Base-by-base conservation (phyloP, 2,329 filamentous ascomycete genomes). In the Corniculantispora saksenae region DNA sequence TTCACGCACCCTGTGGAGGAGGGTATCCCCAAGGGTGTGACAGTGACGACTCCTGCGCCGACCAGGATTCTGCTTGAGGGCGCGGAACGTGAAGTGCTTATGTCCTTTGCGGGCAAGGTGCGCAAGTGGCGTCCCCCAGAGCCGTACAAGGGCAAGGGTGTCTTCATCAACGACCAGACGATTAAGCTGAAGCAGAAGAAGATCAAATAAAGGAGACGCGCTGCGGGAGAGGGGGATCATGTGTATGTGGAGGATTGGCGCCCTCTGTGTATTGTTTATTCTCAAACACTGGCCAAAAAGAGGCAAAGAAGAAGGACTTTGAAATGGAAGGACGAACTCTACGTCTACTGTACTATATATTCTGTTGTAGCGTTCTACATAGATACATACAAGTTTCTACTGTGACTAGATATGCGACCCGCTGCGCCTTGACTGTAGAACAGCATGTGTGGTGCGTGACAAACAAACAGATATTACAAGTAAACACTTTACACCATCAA, bases 81-180 rank as follows among this genome's bases (percentile, higher is more conserved):
- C 10, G 85, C 90, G 61, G 88, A 98, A 76, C 93, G 93, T 76
- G 90, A 96, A 79, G 85, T 89, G 57, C 88, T 99, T 68, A 95
- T 93, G 85, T 89, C 91, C 66, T 97, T 98, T 78, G 95, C 95
- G 21, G 95, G 95, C 0, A 83, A 89, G 71, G 96, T 99, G 70
- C 85, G 93, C 72, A 86, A 83, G 79, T 98, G 94, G 94, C 89
- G 95, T 75, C 86, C 86, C 69, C 95, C 95, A 35, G 95, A 99
- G 81, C 95, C 95, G 69, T 99, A 99, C 81, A 99, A 99, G 87
- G 95, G 95, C 70, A 98, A 99, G 88, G 95, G 95, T 72, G 97
- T 99, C 72, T 99, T 98, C 77, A 90, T 99, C 72, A 96, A 98
- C 75, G 93, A 94, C 69, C 93, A 99, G 85, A 97, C 93, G 35